Percentiles rank a stretch among this genome's conserved stretches.
Conservation (phyloP, 2,329 filamentous ascomycete genomes). For the Talaromyces sp. region DNA sequence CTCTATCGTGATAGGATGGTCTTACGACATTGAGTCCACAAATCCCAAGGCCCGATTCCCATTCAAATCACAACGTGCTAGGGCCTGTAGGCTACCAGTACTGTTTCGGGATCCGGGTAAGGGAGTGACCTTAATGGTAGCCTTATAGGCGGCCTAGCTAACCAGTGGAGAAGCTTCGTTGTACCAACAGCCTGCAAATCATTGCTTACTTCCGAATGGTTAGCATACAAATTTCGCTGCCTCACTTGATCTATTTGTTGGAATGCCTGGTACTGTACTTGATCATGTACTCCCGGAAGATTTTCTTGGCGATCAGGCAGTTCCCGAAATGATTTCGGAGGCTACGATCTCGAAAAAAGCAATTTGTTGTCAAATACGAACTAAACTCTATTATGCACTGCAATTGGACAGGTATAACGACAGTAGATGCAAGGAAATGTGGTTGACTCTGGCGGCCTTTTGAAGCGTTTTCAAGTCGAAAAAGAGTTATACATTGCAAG, state of each 20-base stretch:
- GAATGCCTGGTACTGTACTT: not conserved
- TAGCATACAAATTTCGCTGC: not conserved
- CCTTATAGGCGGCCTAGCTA: not conserved
- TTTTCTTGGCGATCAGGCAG: not conserved
- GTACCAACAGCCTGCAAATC: not conserved
- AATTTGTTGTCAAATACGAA: not conserved
- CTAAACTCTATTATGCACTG: not conserved
- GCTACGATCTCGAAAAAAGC: not conserved
- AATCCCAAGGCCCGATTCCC: not conserved
- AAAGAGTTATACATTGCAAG: too few relatives aligned
- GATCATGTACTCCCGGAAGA: not conserved
- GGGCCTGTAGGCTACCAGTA: not conserved
- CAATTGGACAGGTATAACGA: not conserved
- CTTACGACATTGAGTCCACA: not conserved
- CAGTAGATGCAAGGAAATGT: not conserved
- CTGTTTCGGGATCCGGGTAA: not conserved
- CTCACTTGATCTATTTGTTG: not conserved
- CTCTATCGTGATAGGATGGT: not conserved
- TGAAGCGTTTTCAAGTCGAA: not conserved
- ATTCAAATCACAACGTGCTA: not conserved
- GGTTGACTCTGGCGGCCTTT: not conserved
- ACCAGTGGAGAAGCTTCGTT: not conserved
- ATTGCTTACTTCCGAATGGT: not conserved
- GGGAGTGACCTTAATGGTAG: not conserved
- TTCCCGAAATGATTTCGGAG: not conserved